phyloP scores from a whole-genome alignment of 2,329 filamentous ascomycete genomes.

The Stagonosporopsis cucurbitacearum region DNA sequence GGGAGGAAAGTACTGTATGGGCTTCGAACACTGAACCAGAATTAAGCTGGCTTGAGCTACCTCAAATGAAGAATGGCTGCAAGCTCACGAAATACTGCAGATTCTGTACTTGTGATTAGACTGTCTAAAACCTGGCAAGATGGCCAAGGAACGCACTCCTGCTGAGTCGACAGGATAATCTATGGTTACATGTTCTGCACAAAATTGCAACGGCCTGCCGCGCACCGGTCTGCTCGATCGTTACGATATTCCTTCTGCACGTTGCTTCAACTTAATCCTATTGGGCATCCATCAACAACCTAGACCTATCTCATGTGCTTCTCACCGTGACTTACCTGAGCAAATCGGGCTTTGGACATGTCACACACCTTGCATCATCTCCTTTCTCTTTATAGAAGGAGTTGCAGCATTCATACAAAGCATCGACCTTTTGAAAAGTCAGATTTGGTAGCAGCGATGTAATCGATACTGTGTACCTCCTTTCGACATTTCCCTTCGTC shows the following conservation, averaged over 20 bases:
- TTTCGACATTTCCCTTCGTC: constrained; percentile 82
- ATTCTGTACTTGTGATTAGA: too few species aligned
- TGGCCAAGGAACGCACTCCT: too few species aligned
- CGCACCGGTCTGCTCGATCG: not conserved
- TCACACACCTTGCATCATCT: constrained; percentile 75
- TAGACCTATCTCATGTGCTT: constrained; percentile 1
- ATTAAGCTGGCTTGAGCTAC: too few species aligned
- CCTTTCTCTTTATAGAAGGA: constrained; percentile 83
- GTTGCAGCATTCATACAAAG: constrained; percentile 92
- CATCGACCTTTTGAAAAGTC: constrained; percentile 70
- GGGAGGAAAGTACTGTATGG: too few species aligned
- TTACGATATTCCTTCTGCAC: constrained; percentile 53
- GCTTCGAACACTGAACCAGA: too few species aligned
- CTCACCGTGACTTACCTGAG: constrained; percentile 57
- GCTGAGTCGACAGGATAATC: too few species aligned
- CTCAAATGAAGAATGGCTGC: too few species aligned
- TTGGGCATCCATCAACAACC: constrained; percentile 19
- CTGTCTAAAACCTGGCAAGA: too few species aligned
- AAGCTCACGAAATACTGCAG: too few species aligned
- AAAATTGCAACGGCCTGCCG: not conserved
- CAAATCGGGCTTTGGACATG: constrained; percentile 83
- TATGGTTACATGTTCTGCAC: not conserved
- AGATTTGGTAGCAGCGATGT: not conserved
- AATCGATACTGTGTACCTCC: constrained; percentile 44
- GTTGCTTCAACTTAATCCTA: constrained; percentile 82